Conservation (phyloP, 2,329 filamentous ascomycete genomes). For the Trichoderma cornu-damae region DNA sequence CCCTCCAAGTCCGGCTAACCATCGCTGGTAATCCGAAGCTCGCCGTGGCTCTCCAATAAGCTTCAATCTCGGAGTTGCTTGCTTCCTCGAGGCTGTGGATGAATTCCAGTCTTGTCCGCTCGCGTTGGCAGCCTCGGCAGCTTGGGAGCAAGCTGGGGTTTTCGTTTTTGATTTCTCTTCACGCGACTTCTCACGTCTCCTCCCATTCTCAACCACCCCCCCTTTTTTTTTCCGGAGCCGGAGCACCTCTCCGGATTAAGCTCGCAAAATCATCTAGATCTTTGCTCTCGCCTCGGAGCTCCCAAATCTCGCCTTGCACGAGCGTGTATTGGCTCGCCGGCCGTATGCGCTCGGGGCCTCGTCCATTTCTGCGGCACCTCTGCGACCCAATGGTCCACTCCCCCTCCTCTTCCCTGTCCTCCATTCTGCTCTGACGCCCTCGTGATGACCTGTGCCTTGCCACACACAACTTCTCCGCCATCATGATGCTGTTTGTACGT, state of each 20-base stretch:
- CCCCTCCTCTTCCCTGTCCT: constrained; percentile 7
- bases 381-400: neutral
- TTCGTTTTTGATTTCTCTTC: neutral
- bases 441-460: constrained; percentile 19
- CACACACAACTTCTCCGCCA: constrained; percentile 12
- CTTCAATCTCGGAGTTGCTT: neutral
- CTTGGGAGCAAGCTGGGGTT: neutral
- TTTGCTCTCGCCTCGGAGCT: neutral
- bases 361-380: neutral
- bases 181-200: constrained; percentile 1
- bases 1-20: constrained; percentile 12
- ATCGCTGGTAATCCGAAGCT: constrained; percentile 18
- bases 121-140: constrained; percentile 2
- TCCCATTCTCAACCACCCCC: neutral
- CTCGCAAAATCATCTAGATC: neutral
- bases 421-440: constrained; percentile 5
- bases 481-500: constrained; percentile 13
- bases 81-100: neutral
- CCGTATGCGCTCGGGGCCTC: neutral
- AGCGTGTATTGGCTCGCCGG: neutral
- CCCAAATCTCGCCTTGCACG: neutral
- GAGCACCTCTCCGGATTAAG: neutral
- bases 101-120: neutral
- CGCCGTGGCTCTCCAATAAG: neutral
- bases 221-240: constrained; percentile 10